Evolutionary conservation across 2,329 filamentous ascomycete genomes (phyloP), one percentile per base, ranked within the genome.

Genomic region (Paraphaeosphaeria sporulosa): DNA sequence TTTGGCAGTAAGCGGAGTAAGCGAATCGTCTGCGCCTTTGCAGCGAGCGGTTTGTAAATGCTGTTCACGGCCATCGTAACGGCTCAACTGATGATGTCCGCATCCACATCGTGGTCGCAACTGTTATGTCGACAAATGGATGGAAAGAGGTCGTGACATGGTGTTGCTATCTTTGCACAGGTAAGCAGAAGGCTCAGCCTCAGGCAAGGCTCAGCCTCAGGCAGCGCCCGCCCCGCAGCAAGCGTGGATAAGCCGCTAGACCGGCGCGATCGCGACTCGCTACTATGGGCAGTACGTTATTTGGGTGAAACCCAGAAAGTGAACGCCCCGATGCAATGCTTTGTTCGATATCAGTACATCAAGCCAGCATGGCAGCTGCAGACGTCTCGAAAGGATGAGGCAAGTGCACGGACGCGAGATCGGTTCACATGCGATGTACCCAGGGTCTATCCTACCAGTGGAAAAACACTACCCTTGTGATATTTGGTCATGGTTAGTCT

Each of bases 1-100:
- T 52, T 46, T 7, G 40, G 27, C 1, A 38, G 49, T 3, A 57
- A 51, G 5, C 43, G 58, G 15, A 47, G 44, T 0, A 51, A 38
- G 17, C 36, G 59, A 15, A 59, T 62, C 19, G 59, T 50, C 36
- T 47, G 55, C 9, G 54, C 19, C n/a, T 36, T n/a, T 17, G 50
- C 40, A 23, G 30, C 30, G 17, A 30, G 32, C 43, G 49, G 36
- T 15, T 48, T 27, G 34, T 38, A 21, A 15, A 56, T 57, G 36
- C 23, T 13, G 13, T 50, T 23, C 7, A 4, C 25, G 52, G 12
- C 55, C 53, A 21, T 50, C 42, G n/a, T 19, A 23, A 13, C 42
- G 6, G 42, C 42, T 44, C 19, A 21, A 19, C 8, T 27, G 25
- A 27, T 27, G 12, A 44, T 12, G 42, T 3, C 12, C n/a, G n/a